These are phyloP conservation scores for Geum urbanum DNA, from an alignment of 306 rosid genomes.

Conservation along the genomic window DNA sequence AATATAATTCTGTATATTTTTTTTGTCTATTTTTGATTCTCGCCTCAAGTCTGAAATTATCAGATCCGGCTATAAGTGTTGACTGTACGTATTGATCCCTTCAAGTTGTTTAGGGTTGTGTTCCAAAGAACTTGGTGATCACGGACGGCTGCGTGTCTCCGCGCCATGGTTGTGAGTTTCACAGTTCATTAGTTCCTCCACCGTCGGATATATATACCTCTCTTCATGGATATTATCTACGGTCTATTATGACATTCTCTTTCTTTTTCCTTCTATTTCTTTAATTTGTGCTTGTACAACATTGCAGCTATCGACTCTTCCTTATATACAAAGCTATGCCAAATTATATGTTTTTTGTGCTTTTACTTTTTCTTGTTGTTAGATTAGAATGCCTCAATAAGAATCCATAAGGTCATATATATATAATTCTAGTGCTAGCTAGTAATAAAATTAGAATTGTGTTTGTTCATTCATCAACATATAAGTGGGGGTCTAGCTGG, in stretches of 20 bases:
- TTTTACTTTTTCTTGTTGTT: neutral
- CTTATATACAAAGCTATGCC: neutral
- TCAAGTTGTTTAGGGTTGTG: constrained; percentile 4
- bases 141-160: constrained; percentile 46
- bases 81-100: neutral
- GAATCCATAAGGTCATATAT: neutral
- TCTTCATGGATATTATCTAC: constrained; percentile 21
- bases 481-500: constrained; percentile 25
- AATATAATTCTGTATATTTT: no score
- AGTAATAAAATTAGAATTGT: neutral
- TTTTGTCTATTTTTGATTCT: no score
- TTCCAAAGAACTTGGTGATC: constrained; percentile 43
- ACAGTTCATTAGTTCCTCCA: constrained; percentile 11
- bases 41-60: no score
- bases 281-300: neutral
- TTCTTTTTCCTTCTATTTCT: constrained; percentile 10
- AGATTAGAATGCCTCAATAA: neutral
- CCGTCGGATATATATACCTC: constrained; percentile 37
- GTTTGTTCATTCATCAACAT: neutral
- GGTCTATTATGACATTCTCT: constrained; percentile 13
- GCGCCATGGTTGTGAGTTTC: constrained; percentile 26
- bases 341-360: neutral
- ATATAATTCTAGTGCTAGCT: neutral
- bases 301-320: neutral
- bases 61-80: no score